phyloP scores from a whole-genome alignment of 306 rosid species.

The Pterocarpus macrocarpus region DNA sequence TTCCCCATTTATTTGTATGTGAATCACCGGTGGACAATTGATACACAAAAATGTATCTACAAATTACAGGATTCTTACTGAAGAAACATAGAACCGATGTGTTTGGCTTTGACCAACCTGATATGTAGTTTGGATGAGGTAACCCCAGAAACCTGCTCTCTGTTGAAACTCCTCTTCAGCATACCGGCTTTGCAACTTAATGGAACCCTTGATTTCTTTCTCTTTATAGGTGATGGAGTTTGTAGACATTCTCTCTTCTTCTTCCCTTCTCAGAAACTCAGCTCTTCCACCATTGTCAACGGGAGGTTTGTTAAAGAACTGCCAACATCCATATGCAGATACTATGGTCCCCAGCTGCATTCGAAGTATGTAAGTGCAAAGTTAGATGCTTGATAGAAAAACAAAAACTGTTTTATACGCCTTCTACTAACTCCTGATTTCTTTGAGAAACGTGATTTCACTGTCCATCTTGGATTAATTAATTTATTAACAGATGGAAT shows the following conservation, averaged over 20 bases:
- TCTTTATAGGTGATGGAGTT: slow-evolving; percentile 15
- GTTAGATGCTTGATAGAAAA: not conserved
- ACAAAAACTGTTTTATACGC: not conserved
- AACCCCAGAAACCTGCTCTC: slow-evolving; percentile 67
- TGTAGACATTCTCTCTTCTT: not conserved
- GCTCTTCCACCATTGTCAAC: slow-evolving; percentile 31
- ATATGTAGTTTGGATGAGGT: slow-evolving; percentile 59
- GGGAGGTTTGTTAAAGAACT: slow-evolving; percentile 38
- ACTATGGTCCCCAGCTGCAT: slow-evolving; percentile 63
- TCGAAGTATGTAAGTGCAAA: not conserved
- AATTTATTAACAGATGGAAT: slow-evolving; percentile 16
- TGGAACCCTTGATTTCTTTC: slow-evolving; percentile 38
- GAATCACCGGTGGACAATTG: too few species aligned
- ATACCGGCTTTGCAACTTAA: slow-evolving; percentile 54
- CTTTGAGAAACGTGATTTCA: too few species aligned
- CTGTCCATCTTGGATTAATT: not conserved
- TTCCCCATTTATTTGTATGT: too few species aligned
- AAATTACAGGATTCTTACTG: too few species aligned
- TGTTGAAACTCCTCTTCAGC: slow-evolving; percentile 54
- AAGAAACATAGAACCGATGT: too few species aligned
- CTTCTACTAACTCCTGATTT: not conserved
- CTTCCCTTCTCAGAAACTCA: too few species aligned
- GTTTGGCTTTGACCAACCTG: slow-evolving; percentile 51
- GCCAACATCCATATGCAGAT: slow-evolving; percentile 75
- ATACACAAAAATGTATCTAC: too few species aligned